Evolutionary conservation across 805 yeast species (phyloP).

Genomic region (Candida cerambycidarum): DNA sequence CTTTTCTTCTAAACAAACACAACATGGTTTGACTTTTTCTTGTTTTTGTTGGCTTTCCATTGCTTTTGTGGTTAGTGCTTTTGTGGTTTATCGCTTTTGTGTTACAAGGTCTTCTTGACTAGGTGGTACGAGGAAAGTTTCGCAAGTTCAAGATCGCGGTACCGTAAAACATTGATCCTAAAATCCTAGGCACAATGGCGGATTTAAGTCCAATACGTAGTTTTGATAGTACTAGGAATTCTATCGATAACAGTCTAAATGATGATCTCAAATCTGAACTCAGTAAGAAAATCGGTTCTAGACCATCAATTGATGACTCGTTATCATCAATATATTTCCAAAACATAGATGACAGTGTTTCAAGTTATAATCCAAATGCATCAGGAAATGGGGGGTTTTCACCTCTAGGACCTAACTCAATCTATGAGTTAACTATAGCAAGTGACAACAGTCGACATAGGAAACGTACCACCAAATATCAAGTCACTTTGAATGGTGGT

Average conservation of each 20-base stretch:
- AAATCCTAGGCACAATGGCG: too few relatives aligned
- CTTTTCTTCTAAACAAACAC: slow-evolving; percentile 88
- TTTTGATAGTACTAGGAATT: slow-evolving; percentile 6
- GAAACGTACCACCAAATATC: slow-evolving; percentile 29
- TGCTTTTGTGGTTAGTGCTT: background rate
- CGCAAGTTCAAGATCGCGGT: too few relatives aligned
- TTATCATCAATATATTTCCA: slow-evolving; percentile 29
- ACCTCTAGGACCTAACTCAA: slow-evolving; percentile 72
- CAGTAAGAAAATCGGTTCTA: slow-evolving; percentile 5
- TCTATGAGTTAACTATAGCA: slow-evolving; percentile 70
- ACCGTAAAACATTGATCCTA: too few relatives aligned
- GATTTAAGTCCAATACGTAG: slow-evolving; percentile 4
- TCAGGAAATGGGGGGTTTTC: slow-evolving; percentile 28
- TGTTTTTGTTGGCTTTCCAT: background rate
- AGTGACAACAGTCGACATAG: slow-evolving; percentile 47
- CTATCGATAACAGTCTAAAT: slow-evolving; percentile 21
- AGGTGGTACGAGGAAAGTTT: slow-evolving; percentile 1
- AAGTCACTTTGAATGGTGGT: slow-evolving; percentile 43
- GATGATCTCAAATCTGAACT: slow-evolving; percentile 28
- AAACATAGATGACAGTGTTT: slow-evolving; percentile 17
- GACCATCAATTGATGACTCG: slow-evolving; percentile 34
- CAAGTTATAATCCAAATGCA: background rate
- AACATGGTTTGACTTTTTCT: slow-evolving; percentile 87
- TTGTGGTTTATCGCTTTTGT: background rate
- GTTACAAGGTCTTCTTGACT: background rate